A percentile compares a stretch with the other conserved stretches of the same genome.
These are phyloP conservation scores for Syzygium grande DNA, from an alignment of 345 rosid genomes.

Conservation along the genomic window DNA sequence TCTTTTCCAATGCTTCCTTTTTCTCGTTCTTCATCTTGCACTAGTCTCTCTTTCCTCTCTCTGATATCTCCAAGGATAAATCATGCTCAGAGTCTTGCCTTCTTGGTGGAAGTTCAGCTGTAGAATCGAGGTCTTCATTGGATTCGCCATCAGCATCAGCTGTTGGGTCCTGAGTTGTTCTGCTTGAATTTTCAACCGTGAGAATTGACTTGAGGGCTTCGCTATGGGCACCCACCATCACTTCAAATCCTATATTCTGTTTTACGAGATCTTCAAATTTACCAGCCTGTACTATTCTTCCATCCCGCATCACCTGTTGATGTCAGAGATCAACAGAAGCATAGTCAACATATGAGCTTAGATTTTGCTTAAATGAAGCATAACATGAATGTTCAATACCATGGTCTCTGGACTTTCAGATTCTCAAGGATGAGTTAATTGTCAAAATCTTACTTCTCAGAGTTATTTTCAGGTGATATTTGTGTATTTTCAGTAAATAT, in stretches of 20 bases:
- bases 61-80: constrained; percentile 43
- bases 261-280: constrained; percentile 59
- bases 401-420: background rate
- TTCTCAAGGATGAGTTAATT: background rate
- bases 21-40: constrained; percentile 91
- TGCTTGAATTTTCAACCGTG: constrained; percentile 47
- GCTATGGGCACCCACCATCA: constrained; percentile 85
- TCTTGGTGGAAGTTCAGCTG: constrained; percentile 20
- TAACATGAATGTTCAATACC: background rate
- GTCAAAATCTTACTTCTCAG: background rate
- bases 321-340: background rate
- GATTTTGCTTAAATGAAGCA: background rate
- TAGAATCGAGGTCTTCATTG: constrained; percentile 23
- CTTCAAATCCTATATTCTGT: constrained; percentile 81
- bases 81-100: constrained; percentile 47
- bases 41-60: constrained; percentile 64
- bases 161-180: constrained; percentile 22
- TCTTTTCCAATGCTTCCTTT: constrained; percentile 86
- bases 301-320: constrained; percentile 83
- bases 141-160: constrained; percentile 32
- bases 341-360: background rate
- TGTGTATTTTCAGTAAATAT: background rate
- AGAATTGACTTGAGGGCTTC: constrained; percentile 70
- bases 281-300: constrained; percentile 83
- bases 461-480: background rate